phyloP scores from a whole-genome alignment of 2,329 filamentous ascomycete genomes.

The Ophiocordyceps camponoti-floridani region DNA sequence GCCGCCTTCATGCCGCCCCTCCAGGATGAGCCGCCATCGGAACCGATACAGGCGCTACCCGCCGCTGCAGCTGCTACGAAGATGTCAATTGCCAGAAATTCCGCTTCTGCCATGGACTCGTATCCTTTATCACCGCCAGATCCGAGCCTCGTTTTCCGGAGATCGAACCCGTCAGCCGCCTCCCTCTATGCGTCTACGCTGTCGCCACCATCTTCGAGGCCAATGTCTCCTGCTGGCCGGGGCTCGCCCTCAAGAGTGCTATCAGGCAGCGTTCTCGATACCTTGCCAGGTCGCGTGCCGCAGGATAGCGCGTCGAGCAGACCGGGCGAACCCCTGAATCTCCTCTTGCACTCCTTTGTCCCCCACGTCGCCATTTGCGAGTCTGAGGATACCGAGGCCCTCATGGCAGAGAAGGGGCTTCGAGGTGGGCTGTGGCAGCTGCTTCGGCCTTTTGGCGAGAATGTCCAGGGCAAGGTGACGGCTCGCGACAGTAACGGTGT shows the following conservation, averaged over 20 bases:
- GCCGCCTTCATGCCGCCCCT: conserved; percentile 45
- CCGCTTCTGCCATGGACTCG: conserved; percentile 30
- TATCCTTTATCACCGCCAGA: conserved; percentile 32
- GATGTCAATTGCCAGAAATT: conserved; percentile 43
- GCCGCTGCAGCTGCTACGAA: conserved; percentile 41
- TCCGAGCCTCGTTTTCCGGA: conserved; percentile 32
- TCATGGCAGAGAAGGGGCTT: conserved; percentile 74
- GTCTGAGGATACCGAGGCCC: conserved; percentile 68
- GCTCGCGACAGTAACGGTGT: conserved; percentile 80
- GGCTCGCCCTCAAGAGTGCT: conserved; percentile 37
- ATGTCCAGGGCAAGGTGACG: conserved; percentile 69
- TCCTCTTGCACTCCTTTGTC: conserved; percentile 73
- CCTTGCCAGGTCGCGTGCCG: conserved; percentile 23
- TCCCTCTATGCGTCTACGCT: conserved; percentile 47
- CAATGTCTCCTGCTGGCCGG: conserved; percentile 46
- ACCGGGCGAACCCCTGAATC: conserved; percentile 36
- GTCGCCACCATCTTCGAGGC: conserved; percentile 49
- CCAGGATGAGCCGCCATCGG: conserved; percentile 44
- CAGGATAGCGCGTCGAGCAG: conserved; percentile 24
- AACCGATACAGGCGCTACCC: conserved; percentile 53
- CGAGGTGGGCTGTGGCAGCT: conserved; percentile 67
- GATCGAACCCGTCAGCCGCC: conserved; percentile 38
- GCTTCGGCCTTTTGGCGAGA: conserved; percentile 79
- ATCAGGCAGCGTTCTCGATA: conserved; percentile 39
- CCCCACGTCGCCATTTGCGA: conserved; percentile 77